These are phyloP conservation scores for Xylaria arbuscula DNA, from an alignment of 2,329 filamentous ascomycete genomes.

Conservation along the genomic window DNA sequence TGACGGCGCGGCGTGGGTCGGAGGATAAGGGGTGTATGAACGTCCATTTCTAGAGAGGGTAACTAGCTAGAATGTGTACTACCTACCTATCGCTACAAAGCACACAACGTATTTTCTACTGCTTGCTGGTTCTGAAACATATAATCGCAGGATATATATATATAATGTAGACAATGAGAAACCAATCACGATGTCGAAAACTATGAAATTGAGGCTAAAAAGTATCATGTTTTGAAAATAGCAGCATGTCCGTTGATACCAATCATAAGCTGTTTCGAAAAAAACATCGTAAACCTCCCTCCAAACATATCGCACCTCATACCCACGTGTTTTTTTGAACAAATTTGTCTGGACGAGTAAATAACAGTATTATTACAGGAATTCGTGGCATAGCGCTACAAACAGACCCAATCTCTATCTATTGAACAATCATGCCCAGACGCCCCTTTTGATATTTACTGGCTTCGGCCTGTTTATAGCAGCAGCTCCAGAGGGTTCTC, in stretches of 20 bases:
- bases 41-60: too few relatives aligned
- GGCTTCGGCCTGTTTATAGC: slow-evolving; percentile 67
- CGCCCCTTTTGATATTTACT: slow-evolving; percentile 42
- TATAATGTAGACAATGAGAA: too few relatives aligned
- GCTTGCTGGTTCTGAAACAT: too few relatives aligned
- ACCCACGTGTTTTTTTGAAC: slow-evolving; percentile 21
- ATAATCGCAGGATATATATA: too few relatives aligned
- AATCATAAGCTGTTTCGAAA: not conserved
- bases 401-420: slow-evolving; percentile 46
- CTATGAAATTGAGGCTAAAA: slow-evolving; percentile 8
- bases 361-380: slow-evolving; percentile 40
- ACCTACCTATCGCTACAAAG: too few relatives aligned
- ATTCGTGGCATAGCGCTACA: slow-evolving; percentile 49
- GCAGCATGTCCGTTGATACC: slow-evolving; percentile 11
- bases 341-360: slow-evolving; percentile 15
- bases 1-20: too few relatives aligned
- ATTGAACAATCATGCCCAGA: slow-evolving; percentile 49
- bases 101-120: too few relatives aligned
- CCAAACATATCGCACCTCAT: slow-evolving; percentile 16
- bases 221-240: not conserved
- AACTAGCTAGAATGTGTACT: too few relatives aligned
- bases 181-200: slow-evolving; percentile 1
- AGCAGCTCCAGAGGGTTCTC: slow-evolving; percentile 97
- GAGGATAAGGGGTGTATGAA: too few relatives aligned
- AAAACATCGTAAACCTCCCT: slow-evolving; percentile 8